Percentiles rank a stretch among this genome's conserved stretches.
phyloP scores from a whole-genome alignment of 495 filamentous ascomycete species.

The Acidiella bohemica region DNA sequence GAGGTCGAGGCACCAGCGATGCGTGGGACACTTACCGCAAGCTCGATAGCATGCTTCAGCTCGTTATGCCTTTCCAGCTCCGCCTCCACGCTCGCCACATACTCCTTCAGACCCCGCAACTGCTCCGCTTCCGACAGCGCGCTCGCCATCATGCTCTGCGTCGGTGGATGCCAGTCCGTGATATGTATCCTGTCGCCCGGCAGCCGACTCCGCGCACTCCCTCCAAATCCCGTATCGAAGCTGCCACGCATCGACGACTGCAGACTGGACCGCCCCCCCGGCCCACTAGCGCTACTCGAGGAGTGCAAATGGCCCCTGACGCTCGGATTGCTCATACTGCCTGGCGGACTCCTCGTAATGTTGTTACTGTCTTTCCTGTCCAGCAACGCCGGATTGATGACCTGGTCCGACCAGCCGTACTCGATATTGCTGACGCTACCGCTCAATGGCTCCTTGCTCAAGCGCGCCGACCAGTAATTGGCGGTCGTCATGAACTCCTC shows the following conservation, averaged over 20 bases:
- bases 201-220: constrained; percentile 43
- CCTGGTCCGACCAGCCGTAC: constrained; percentile 88
- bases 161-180: constrained; percentile 86
- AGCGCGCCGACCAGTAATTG: constrained; percentile 93
- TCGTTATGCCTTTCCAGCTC: constrained; percentile 82
- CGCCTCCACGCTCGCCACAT: constrained; percentile 74
- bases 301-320: constrained; percentile 9
- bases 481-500: constrained; percentile 86
- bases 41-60: constrained; percentile 45
- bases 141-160: constrained; percentile 75
- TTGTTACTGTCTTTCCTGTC: constrained; percentile 17
- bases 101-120: constrained; percentile 54
- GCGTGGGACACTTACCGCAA: constrained; percentile 44
- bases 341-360: constrained; percentile 3
- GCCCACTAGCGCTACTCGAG: not conserved
- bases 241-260: constrained; percentile 61
- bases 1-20: not conserved
- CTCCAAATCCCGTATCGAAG: constrained; percentile 46
- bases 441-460: constrained; percentile 82
- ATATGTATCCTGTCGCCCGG: constrained; percentile 80
- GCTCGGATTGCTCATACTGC: constrained; percentile 5
- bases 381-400: constrained; percentile 61
- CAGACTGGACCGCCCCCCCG: constrained; percentile 40
- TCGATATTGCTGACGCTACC: constrained; percentile 94
- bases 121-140: constrained; percentile 68